Percentiles rank a stretch among this genome's conserved stretches.
phyloP scores from a whole-genome alignment of 495 filamentous ascomycete species.

The Podospora tetraspora region DNA sequence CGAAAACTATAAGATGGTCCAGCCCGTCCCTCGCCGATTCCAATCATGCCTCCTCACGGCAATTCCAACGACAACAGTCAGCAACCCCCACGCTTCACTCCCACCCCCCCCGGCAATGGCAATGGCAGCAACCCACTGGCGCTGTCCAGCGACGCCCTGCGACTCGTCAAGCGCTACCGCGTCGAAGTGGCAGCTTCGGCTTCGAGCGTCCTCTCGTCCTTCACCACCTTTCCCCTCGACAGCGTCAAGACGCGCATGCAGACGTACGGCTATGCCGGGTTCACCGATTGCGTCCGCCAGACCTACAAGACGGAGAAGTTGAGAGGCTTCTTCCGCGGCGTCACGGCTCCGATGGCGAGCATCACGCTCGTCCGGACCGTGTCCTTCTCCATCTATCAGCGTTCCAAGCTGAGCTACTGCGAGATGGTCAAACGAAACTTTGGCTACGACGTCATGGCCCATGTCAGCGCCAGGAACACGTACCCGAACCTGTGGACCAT shows the following conservation, averaged over 20 bases:
- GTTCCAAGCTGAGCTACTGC: slow-evolving; percentile 71
- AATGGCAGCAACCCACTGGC: slow-evolving; percentile 12
- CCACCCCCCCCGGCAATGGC: neutral
- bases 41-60: slow-evolving; percentile 44
- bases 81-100: slow-evolving; percentile 5
- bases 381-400: slow-evolving; percentile 90
- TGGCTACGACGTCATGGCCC: slow-evolving; percentile 62
- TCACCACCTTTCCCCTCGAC: slow-evolving; percentile 72
- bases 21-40: slow-evolving; percentile 30
- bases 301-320: slow-evolving; percentile 69
- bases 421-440: slow-evolving; percentile 57
- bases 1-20: slow-evolving; percentile 31
- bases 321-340: slow-evolving; percentile 74
- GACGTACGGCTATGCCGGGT: slow-evolving; percentile 67
- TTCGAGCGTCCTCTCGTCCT: slow-evolving; percentile 67
- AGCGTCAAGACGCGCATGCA: slow-evolving; percentile 86
- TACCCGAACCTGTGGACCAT: slow-evolving; percentile 64
- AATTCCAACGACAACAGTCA: slow-evolving; percentile 26
- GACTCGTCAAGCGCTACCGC: slow-evolving; percentile 66
- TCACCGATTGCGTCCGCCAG: slow-evolving; percentile 62
- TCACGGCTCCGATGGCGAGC: slow-evolving; percentile 74
- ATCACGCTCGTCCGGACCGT: slow-evolving; percentile 86
- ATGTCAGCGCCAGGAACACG: slow-evolving; percentile 64
- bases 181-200: slow-evolving; percentile 73
- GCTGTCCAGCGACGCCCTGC: slow-evolving; percentile 46